These are phyloP conservation scores for Dactylis glomerata DNA, from an alignment of 176 grass and related monocot species.

Conservation along the genomic window DNA sequence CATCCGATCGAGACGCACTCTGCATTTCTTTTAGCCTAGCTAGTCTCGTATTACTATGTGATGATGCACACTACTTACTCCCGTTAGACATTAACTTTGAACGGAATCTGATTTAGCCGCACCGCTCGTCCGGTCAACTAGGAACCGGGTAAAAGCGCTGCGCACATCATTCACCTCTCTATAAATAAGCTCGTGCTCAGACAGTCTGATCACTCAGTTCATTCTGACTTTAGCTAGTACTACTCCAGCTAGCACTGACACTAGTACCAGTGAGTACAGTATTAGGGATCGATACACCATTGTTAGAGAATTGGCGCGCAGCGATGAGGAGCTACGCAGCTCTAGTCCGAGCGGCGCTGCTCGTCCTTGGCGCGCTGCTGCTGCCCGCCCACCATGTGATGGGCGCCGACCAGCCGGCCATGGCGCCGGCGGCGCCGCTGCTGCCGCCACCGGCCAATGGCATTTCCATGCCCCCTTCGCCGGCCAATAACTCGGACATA, in stretches of 20 bases:
- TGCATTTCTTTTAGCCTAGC: background rate
- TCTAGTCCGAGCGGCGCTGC: background rate
- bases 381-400: background rate
- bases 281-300: background rate
- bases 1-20: background rate
- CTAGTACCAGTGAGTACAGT: background rate
- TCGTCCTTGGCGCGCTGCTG: conserved; percentile 18
- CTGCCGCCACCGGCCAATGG: background rate
- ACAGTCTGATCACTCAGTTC: conserved; percentile 2
- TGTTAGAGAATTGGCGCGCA: background rate
- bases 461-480: background rate
- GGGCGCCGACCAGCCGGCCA: conserved; percentile 4
- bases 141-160: background rate
- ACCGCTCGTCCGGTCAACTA: conserved; percentile 20
- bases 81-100: conserved; percentile 32
- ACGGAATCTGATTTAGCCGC: conserved; percentile 33
- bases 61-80: background rate
- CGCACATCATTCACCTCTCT: background rate
- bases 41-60: background rate
- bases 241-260: background rate
- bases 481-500: background rate
- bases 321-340: conserved; percentile 7
- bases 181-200: conserved; percentile 28
- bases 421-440: background rate
- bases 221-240: background rate